These are phyloP conservation scores for Corymbia citriodora DNA, from an alignment of 441 rosid genomes.

Conservation along the genomic window DNA sequence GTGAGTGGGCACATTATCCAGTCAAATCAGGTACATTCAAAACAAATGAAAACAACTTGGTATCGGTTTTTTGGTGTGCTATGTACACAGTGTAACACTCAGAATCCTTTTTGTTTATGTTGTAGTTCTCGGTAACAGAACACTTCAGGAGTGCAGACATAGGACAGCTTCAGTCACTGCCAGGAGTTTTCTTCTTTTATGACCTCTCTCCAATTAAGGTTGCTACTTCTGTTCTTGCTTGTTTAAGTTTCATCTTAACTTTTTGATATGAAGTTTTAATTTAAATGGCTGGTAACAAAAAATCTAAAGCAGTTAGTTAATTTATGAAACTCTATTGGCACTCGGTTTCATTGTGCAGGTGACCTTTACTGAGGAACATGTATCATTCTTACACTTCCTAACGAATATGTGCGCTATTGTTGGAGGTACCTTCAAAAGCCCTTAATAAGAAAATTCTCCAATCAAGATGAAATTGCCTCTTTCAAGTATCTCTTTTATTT, in stretches of 20 bases:
- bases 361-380: constrained; percentile 75
- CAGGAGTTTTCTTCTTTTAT: constrained; percentile 95
- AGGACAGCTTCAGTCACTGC: constrained; percentile 65
- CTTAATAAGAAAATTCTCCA: neutral
- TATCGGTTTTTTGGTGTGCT: neutral
- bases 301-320: neutral
- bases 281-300: neutral
- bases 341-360: constrained; percentile 43
- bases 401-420: constrained; percentile 93
- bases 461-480: neutral
- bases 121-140: constrained; percentile 94
- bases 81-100: neutral
- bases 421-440: constrained; percentile 47
- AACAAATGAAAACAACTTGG: neutral
- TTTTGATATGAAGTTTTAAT: neutral
- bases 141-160: constrained; percentile 63
- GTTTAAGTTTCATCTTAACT: neutral
- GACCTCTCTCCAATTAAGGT: constrained; percentile 99
- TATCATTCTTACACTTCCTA: constrained; percentile 84
- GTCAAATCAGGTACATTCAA: constrained; percentile 69
- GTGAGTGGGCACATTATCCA: constrained; percentile 71
- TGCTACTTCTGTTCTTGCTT: neutral
- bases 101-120: neutral
- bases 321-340: neutral
- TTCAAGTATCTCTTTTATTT: neutral